Evolutionary conservation across 2,329 filamentous ascomycete genomes (phyloP).

Genomic region (Nemania sp.): DNA sequence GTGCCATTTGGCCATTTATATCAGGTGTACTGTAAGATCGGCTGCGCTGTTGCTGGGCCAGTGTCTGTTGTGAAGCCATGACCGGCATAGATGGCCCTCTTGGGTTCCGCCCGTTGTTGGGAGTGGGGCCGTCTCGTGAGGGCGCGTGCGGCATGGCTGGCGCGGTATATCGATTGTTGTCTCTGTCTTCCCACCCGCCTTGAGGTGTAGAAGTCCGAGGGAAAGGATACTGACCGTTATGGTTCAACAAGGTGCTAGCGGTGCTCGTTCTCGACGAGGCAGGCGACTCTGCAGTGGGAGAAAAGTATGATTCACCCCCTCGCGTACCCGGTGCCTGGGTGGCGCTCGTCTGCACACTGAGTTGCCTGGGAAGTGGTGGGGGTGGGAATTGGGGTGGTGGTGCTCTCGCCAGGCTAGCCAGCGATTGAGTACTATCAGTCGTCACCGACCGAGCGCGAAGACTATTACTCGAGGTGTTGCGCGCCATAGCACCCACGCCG

Average conservation of each 20-base stretch:
- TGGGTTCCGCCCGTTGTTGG: conserved; percentile 64
- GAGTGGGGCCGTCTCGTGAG: conserved; percentile 74
- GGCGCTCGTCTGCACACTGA: conserved; percentile 69
- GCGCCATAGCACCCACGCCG: conserved; percentile 51
- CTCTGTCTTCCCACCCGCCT: conserved; percentile 71
- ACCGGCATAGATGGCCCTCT: conserved; percentile 80
- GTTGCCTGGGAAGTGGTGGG: conserved; percentile 56
- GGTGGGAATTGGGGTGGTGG: conserved; percentile 74
- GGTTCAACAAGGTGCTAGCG: conserved; percentile 70
- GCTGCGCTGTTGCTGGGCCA: conserved; percentile 70
- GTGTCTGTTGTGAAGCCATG: conserved; percentile 60
- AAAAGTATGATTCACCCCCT: conserved; percentile 87
- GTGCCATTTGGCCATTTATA: conserved; percentile 71
- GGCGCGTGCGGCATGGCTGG: conserved; percentile 81
- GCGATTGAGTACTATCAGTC: conserved; percentile 65
- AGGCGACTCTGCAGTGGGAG: conserved; percentile 79
- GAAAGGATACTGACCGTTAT: conserved; percentile 62
- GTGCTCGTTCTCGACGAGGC: conserved; percentile 75
- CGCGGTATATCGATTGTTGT: conserved; percentile 81
- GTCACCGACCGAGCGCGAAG: conserved; percentile 77
- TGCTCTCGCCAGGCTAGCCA: conserved; percentile 59
- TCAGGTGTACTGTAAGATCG: conserved; percentile 95
- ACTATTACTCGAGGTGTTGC: conserved; percentile 75
- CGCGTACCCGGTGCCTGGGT: conserved; percentile 64
- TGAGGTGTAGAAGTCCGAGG: conserved; percentile 73